Base-by-base conservation (phyloP, 352 stramenopile genomes). In the Aphanomyces astaci region DNA sequence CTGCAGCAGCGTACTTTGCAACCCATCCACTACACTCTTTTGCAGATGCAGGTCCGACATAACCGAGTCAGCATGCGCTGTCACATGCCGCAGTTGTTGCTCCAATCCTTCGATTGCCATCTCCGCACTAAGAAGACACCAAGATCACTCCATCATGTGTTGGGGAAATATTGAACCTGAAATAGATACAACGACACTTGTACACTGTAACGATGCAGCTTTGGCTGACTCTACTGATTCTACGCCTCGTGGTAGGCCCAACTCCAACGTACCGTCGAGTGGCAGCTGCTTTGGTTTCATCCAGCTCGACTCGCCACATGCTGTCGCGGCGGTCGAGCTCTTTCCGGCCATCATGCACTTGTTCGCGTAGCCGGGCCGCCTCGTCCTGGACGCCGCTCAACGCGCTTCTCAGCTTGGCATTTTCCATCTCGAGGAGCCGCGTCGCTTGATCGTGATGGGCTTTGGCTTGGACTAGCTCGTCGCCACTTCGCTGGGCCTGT, bases 1-100 rank as follows among this genome's bases (percentile, higher is more conserved):
- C 11, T 84, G 74, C 11, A 93, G 57, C 2, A 84, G 15, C 30
- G 75, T 76, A 0, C 75, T 70, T 55, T 91, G 81, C 10, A 86
- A 49, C 0, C 36, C 60, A 53, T 90, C 84, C 25, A 63, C 53
- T 22, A 81, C 83, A 2, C 86, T 78, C 52, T 78, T 81, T 2
- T 80, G 64, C 2, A 74, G 64, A 7, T 48, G 51, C 0, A 76
- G 55, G 2, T 33, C 74, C 19, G 53, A 73, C 46, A 80, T 75
- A 5, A 67, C 72, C 7, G 78, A 62, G 46, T 88, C 72, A 2
- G 84, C 57, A 32, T 87, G 74, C 22, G 72, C 71, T 0, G 64
- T 76, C 4, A 69, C 56, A 45, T 77, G 74, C 39, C 54, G 75
- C 9, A 89, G 64, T 51, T 91, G 82, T 3, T 75, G 80, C 45